Conservation (phyloP, 345 rosid genomes). For the Hibiscus mutabilis region DNA sequence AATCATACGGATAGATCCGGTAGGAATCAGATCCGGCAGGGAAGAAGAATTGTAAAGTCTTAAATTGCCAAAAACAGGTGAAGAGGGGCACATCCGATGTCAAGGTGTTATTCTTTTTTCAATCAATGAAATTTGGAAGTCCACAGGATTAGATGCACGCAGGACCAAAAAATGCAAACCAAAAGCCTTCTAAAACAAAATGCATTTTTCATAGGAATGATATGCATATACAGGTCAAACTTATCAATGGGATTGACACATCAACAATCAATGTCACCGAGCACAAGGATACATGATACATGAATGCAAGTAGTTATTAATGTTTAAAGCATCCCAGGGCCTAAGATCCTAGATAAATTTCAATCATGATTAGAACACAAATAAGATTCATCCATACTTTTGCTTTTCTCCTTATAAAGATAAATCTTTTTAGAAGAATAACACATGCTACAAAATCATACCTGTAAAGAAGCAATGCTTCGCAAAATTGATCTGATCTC, state of each 20-base stretch:
- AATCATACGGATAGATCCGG: background rate
- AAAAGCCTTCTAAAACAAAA: background rate
- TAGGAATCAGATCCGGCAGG: background rate
- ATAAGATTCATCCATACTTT: background rate
- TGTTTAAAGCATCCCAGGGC: background rate
- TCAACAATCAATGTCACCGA: background rate
- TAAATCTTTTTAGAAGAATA: background rate
- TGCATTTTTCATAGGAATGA: background rate
- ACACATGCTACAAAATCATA: constrained; percentile 17
- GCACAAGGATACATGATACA: background rate
- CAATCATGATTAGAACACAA: background rate
- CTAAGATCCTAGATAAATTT: background rate
- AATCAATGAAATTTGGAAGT: background rate
- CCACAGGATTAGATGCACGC: background rate
- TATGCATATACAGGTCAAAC: background rate
- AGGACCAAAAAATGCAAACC: background rate
- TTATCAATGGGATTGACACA: background rate
- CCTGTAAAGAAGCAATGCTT: constrained; percentile 45
- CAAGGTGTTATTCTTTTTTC: background rate
- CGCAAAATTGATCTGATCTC: constrained; percentile 42
- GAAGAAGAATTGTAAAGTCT: background rate
- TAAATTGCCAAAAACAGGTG: background rate
- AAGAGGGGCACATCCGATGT: background rate
- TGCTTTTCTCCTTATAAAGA: background rate
- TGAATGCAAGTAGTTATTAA: background rate